Base-by-base conservation (phyloP, 805 yeast species). In the Pichia nakasei region DNA sequence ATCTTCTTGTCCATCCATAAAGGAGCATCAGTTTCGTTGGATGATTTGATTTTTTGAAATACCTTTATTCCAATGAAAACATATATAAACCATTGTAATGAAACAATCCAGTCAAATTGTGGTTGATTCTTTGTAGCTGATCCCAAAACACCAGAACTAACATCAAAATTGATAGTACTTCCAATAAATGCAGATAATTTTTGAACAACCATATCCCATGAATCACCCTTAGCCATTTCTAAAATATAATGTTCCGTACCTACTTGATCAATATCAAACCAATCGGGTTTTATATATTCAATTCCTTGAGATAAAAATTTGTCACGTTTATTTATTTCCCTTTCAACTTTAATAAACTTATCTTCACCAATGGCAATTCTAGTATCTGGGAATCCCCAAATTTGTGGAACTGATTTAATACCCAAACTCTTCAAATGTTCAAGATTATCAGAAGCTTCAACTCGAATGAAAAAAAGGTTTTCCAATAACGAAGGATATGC, bases 341-440 rank as follows among this genome's bases (percentile, higher is more conserved):
- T 42, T 8, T 36, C 22, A 29, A 29, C 32, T 29, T 29, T 29
- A 3, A 3, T 7, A 15, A 29, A 29, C 5, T 29, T 29, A 12
- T 36, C 22, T 5, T 34, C 29, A 12, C 52, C 52, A 24, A 45
- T 38, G 3, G 45, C 47, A 3, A 18, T 39, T n/a, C 36, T 36
- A 32, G 50, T 45, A 13, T 44, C 40, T 13, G 88, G 87, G 44
- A 75, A 70, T 2, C 82, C 64, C 78, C 87, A 76, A n/a, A 81
- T 51, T 47, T 76, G 80, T 1, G 94, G 93, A 3, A 81, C 76
- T 2, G 75, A 64, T 3, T 60, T 60, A 44, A 83, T 54, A 3
- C 63, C 58, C 42, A 80, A 52, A 9, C 62, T 58, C 22, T 62
- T 56, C 47, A 75, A 72, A 21, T 72, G 53, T 4, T 58, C 53